Base-by-base conservation (phyloP, 2,329 filamentous ascomycete species). In the Magnaporthiopsis incrustans region DNA sequence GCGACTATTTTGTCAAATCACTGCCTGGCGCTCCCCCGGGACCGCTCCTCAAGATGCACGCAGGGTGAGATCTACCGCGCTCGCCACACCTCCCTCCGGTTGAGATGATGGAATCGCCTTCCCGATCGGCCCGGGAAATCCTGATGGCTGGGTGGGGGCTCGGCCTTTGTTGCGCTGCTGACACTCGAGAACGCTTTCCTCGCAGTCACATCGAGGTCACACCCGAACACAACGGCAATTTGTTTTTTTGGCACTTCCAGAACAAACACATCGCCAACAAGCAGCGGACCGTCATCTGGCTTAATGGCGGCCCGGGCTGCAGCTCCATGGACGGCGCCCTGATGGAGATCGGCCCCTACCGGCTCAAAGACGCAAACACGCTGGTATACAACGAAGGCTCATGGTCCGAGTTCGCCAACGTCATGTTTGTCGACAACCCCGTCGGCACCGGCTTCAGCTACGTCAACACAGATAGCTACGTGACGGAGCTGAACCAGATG, bases 221-320 rank as follows among this genome's bases (percentile, higher is more conserved):
- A 44, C 85, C 89, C 26, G 88, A 92, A 69, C 85, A 89, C 74
- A 92, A 98, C 74, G 94, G 92, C 70, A 96, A 98, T 76, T 79
- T 99, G 25, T 99, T 98, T 82, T 99, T 99, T 81, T 99, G 95
- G 95, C 91, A 97, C 73, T 97, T 91, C 74, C 87, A 97, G 74
- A 98, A 98, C 74, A 85, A 91, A 69, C 95, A 99, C 75, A 97
- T 99, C 69, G 94, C 65, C 27, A 91, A 98, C 74, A 86, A 85
- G 70, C 91, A 95, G 75, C 86, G 95, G 65, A 3, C 27, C 3
- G 90, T 99, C 14, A 88, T 99, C 72, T 99, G 96, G 95, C 79
- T 99, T 65, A 99, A 99, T 73, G 96, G 95, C 63, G 96, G 95
- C 0, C 95, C 95, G 1, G 95, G 96, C 33, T 99, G 95, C 77